Evolutionary conservation across 2,329 filamentous ascomycete species (phyloP), one percentile per base, ranked within the genome.

Genomic region (Rosellinia necatrix): DNA sequence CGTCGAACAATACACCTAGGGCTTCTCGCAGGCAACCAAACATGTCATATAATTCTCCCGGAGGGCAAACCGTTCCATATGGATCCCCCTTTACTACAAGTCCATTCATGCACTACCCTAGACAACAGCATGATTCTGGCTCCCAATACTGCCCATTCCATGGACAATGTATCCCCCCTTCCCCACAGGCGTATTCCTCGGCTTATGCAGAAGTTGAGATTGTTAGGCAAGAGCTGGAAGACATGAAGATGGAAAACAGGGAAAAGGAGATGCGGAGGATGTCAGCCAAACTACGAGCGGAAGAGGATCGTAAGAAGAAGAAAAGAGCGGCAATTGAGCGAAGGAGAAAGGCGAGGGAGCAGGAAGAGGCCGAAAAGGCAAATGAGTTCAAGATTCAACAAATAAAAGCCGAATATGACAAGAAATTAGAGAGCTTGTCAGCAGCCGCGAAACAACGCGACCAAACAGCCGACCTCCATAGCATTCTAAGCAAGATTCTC

Each of bases 51-150:
- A 47, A 24, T 25, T 47, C 43, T 15, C 43, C 43, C 25, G 43
- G 43, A 35, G 43, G 43, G 17, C 43, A 47, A 47, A 15, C 43
- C 6, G 43, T 47, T 30, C 43, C 43, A 35, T 47, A 47, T 35
- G 43, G 43, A 24, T 19, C 10, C 29, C 17, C 24, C 24, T 13
- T 13, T 30, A 29, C n/a, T 30, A 9, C 24, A 29, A 29, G 9
- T 19, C n/a, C 41, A 30, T 30, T 19, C 13, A 9, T n/a, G n/a
- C 41, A 12, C 12, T 38, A 38, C 35, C 17, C 7, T 4, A 17
- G 35, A 6, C 35, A 38, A 21, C 35, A 17, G 6, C 21, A 17
- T 21, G 12, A 38, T 38, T 17, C 17, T n/a, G 8, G n/a, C 24
- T 15, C 24, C 21, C 41, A 44, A 19, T 44, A 44, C 21, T 30